Base-by-base conservation (phyloP, 2,329 filamentous ascomycete species). In the Talaromyces rugulosus region DNA sequence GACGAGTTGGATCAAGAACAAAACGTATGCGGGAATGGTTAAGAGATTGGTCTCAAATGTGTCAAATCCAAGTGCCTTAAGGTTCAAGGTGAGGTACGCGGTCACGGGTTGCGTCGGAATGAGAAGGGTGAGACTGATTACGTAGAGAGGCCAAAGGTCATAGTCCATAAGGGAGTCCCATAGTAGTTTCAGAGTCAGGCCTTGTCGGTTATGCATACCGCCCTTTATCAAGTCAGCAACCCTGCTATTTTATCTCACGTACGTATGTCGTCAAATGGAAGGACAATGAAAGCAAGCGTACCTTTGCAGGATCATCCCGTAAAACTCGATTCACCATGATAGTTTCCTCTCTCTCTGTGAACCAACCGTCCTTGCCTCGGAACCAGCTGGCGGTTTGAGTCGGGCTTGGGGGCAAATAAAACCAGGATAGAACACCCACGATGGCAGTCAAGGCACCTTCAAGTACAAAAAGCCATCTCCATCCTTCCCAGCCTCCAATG, bases 271-370 rank as follows among this genome's bases (percentile, higher is more conserved):
- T 47, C 23, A 23, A 23, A 23, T 23, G 23, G 23, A 23, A 23
- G 23, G 23, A 23, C 1, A 23, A 23, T 23, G 23, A 23, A 23
- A 23, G 23, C 23, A n/a, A 9, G 16, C 42, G 79, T 78, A 27
- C 82, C 67, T 85, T 85, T 36, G 75, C 78, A 0, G 80, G 80
- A 57, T 83, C 80, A 47, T 83, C 80, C 2, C 80, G 74, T 27
- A 83, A 69, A 23, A 86, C 77, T 28, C 81, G 80, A 67, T 89
- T 90, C 30, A 87, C 81, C 81, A 89, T 85, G 65, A 89, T 89
- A 31, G 82, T 79, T 67, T 89, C 87, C 69, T 90, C 85, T 0
- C 69, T 69, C 7, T 54, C 51, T 16, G 27, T 34, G 27, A 54
- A 52, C 18, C 36, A 42, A 8, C 85, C 86, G 56, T 82, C 81